Base-by-base conservation (phyloP, 176 grass and related monocot species). In the Zea luxurians region DNA sequence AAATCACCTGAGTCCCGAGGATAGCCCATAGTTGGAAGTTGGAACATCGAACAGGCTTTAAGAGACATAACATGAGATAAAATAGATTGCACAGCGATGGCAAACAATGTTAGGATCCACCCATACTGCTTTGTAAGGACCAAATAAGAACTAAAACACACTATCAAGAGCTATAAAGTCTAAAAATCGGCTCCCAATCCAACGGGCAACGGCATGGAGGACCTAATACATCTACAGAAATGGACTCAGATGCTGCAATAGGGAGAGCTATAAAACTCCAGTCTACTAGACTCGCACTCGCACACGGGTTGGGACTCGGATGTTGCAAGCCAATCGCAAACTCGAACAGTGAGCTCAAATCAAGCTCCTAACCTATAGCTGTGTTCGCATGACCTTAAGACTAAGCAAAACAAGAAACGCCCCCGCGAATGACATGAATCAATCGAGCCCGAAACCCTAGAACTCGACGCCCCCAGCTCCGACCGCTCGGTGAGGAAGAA, bases 361-460 rank as follows among this genome's bases (percentile, higher is more conserved):
- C 48, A 49, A 61, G 80, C 49, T 60, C 50, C 7, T 12, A 47
- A 8, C 0, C 10, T 9, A 11, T 4, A 46, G 15, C 37, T 71
- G 7, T 37, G 48, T 20, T 37, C 4, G 45, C 70, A 34, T 63
- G 44, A 1, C 37, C 20, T 16, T 69, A 61, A 10, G 37, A 65
- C 13, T n/a, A 6, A 58, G 40, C 4, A 27, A 60, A 76, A 9
- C 20, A 21, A 62, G 74, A 77, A 46, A 2, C 27, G 41, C 40
- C 66, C 21, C 16, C 2, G 10, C 5, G 8, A 42, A 13, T 45
- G 35, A 6, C 7, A 61, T 2, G 40, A 4, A 17, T 9, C 65
- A 60, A 62, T 36, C 72, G 36, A 81, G 38, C 55, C 48, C 86
- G 5, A 13, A 84, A 81, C 77, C 82, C 81, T 81, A 80, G 82